Percentiles rank a stretch among this genome's conserved stretches.
Evolutionary conservation across 1,284 basidiomycete species (phyloP).

Genomic region (Cryptococcus sp.): DNA sequence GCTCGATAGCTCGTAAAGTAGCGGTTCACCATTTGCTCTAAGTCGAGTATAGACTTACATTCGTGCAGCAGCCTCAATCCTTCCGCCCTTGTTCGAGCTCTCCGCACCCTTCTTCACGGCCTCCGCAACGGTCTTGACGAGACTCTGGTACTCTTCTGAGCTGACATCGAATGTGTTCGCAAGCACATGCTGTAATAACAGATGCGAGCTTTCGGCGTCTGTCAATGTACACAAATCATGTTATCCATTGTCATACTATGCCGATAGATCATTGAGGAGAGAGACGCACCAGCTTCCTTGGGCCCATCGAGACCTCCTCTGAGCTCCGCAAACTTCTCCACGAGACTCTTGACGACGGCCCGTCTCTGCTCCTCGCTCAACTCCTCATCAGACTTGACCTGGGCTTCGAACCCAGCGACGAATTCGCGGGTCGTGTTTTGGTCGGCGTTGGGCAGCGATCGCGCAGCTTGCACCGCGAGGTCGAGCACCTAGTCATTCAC

Average conservation of each 20-base stretch:
- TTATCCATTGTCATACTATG: background rate
- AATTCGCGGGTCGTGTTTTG: slow-evolving; percentile 65
- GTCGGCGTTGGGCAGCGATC: slow-evolving; percentile 66
- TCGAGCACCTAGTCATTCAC: slow-evolving; percentile 66
- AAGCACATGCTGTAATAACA: slow-evolving; percentile 47
- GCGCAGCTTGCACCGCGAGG: slow-evolving; percentile 72
- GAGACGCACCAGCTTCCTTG: slow-evolving; percentile 45
- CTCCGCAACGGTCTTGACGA: slow-evolving; percentile 39
- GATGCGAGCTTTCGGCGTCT: slow-evolving; percentile 49
- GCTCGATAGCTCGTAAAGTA: background rate
- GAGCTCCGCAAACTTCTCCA: slow-evolving; percentile 39
- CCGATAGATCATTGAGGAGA: background rate
- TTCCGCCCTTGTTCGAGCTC: slow-evolving; percentile 31
- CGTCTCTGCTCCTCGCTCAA: slow-evolving; percentile 59
- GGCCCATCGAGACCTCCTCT: slow-evolving; percentile 46
- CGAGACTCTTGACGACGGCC: slow-evolving; percentile 40
- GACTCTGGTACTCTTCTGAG: slow-evolving; percentile 33
- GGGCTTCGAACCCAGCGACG: slow-evolving; percentile 64
- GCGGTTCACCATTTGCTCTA: background rate
- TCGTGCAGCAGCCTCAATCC: slow-evolving; percentile 45
- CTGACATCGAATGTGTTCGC: slow-evolving; percentile 35
- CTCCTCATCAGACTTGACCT: slow-evolving; percentile 60
- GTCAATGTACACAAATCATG: background rate
- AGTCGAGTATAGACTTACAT: slow-evolving; percentile 38
- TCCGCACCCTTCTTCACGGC: slow-evolving; percentile 45